A percentile compares a stretch with the other conserved stretches of the same genome.
phyloP scores from a whole-genome alignment of 257 asterid genomes.

The Sherardia arvensis region DNA sequence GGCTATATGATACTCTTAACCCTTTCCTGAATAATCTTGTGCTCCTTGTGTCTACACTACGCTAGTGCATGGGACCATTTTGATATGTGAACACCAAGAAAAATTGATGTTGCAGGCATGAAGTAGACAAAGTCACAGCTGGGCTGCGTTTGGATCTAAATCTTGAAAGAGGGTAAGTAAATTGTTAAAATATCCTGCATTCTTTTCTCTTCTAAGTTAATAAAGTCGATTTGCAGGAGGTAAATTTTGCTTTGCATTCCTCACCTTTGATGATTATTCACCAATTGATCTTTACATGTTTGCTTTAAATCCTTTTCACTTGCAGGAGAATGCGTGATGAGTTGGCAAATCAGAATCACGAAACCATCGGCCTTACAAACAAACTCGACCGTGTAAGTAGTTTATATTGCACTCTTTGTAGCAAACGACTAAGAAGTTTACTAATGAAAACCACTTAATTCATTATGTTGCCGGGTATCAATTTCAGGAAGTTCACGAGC shows the following conservation, averaged over 20 bases:
- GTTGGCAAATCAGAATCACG: slow-evolving; percentile 74
- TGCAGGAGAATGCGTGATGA: slow-evolving; percentile 96
- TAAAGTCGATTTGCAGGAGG: background rate
- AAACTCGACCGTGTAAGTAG: slow-evolving; percentile 80
- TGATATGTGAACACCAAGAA: slow-evolving; percentile 8
- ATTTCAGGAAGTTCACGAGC: slow-evolving; percentile 71
- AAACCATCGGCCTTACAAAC: slow-evolving; percentile 77
- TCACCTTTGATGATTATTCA: too few species aligned
- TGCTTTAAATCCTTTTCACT: background rate
- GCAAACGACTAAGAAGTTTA: background rate
- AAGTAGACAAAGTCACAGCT: slow-evolving; percentile 88
- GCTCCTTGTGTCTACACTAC: background rate
- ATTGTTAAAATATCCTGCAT: background rate
- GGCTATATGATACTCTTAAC: background rate
- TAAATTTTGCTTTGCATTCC: background rate
- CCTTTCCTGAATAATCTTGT: background rate
- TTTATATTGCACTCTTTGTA: background rate
- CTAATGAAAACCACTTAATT: background rate
- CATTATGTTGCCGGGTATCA: background rate
- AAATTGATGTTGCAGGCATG: slow-evolving; percentile 55
- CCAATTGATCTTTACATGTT: background rate
- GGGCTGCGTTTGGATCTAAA: slow-evolving; percentile 94
- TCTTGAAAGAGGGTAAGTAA: slow-evolving; percentile 79
- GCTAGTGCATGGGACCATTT: background rate
- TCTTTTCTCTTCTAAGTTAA: slow-evolving; percentile 6